Base-by-base conservation (phyloP, 2,329 filamentous ascomycete species). In the Aspergillus pseudoglaucus region DNA sequence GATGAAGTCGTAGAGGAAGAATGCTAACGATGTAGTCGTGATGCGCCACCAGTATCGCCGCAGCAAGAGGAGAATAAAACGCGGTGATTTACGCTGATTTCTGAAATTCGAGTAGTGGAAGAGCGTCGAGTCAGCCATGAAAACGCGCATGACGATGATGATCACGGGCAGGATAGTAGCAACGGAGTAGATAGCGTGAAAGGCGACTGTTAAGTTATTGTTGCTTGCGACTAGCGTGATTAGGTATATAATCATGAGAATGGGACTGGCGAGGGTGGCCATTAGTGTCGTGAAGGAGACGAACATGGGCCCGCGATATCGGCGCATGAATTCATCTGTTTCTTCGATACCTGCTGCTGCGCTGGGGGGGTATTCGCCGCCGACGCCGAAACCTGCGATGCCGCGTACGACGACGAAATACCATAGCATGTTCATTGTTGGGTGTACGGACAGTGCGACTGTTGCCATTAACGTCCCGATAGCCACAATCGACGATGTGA, bases 291-390 rank as follows among this genome's bases (percentile, higher is more conserved):
- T 64, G 39, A 66, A 66, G 3, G 61, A 60, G 10, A 68, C 62
- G 23, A 66, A 66, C 15, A 69, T 54, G 1, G 65, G 65, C 1
- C 66, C 65, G 2, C 66, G 58, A 4, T 62, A 61, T 35, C 50
- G 53, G n/a, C 44, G 51, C 46, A 52, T 42, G 23, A 61, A 49
- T 60, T 63, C 20, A 23, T 37, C 14, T 17, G 17, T 51, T 30
- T 66, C 64, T 46, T 69, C 66, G 5, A 69, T 53, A 0, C 64
- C 67, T 2, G 66, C 66, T 1, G 65, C 64, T 2, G 66, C 66
- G n/a, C 64, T 64, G 1, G 64, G 60, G 23, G 66, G 66, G 48
- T 68, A 68, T 53, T 70, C 66, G 3, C 66, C 66, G 0, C 66
- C 67, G 3, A 68, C 65, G 3, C 66, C 67, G 10, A 69, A 66